Conservation (phyloP, 768 basidiomycete genomes). For the Sarcodon sp. region DNA sequence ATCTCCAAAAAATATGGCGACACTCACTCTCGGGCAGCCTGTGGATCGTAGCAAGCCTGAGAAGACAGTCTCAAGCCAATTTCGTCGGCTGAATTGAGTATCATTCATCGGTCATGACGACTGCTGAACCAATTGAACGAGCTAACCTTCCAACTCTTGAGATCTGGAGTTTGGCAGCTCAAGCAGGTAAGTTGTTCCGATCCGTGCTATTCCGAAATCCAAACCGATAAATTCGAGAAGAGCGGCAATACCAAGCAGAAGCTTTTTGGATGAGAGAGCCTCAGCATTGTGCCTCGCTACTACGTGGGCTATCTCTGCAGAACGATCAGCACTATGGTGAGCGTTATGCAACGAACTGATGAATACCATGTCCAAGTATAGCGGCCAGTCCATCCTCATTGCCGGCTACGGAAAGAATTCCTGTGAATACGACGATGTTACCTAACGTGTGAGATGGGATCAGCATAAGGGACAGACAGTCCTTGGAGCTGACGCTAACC, state of each 20-base stretch:
- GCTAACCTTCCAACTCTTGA: slow-evolving; percentile 67
- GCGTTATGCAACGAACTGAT: background rate
- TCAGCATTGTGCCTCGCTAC: slow-evolving; percentile 50
- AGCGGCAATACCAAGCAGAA: slow-evolving; percentile 27
- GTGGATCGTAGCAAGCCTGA: slow-evolving; percentile 79
- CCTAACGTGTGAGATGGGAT: slow-evolving; percentile 21
- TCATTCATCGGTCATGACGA: background rate
- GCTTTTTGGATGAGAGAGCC: slow-evolving; percentile 25
- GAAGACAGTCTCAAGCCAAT: slow-evolving; percentile 76
- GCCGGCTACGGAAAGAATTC: slow-evolving; percentile 65
- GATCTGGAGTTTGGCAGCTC: slow-evolving; percentile 76
- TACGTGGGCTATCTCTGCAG: slow-evolving; percentile 67
- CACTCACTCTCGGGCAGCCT: slow-evolving; percentile 56
- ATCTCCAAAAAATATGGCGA: background rate
- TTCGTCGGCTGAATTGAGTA: slow-evolving; percentile 49
- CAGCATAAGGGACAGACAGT: slow-evolving; percentile 1
- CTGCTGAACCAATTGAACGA: background rate
- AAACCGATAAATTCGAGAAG: slow-evolving; percentile 39
- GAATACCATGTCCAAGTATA: slow-evolving; percentile 72
- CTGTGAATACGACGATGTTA: slow-evolving; percentile 79
- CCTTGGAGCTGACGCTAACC: slow-evolving; percentile 24
- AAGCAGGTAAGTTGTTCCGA: slow-evolving; percentile 37
- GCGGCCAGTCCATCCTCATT: slow-evolving; percentile 78
- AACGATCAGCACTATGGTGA: background rate
- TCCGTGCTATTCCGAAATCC: slow-evolving; percentile 35